phyloP scores from a whole-genome alignment of 78 protist species.

The Protostelium mycophagum region DNA sequence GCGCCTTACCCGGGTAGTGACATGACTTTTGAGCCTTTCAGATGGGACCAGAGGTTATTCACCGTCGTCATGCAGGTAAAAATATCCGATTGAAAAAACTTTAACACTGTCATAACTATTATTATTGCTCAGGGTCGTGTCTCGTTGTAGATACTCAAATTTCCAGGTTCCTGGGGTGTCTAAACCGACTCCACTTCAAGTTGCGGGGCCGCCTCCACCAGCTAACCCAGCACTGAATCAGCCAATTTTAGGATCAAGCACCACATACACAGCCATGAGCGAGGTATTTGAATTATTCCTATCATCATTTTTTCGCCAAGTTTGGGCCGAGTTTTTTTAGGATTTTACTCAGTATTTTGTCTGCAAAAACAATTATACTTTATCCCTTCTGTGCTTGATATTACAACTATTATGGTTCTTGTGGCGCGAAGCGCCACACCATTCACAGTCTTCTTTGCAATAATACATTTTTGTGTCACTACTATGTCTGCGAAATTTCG shows the following conservation, averaged over 20 bases:
- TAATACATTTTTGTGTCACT: too few relatives aligned
- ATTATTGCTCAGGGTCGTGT: neutral
- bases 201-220: neutral
- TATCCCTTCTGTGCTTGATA: too few relatives aligned
- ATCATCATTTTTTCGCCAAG: too few relatives aligned
- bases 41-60: slow-evolving; percentile 64
- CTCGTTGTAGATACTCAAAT: neutral
- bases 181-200: neutral
- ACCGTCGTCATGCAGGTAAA: slow-evolving; percentile 23
- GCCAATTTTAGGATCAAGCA: neutral
- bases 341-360: too few relatives aligned
- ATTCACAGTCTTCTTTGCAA: too few relatives aligned
- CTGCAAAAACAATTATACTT: too few relatives aligned
- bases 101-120: neutral
- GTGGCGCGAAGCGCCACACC: too few relatives aligned
- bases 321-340: too few relatives aligned
- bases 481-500: too few relatives aligned
- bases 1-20: slow-evolving; percentile 21
- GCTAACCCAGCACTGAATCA: neutral
- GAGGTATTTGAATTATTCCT: too few relatives aligned
- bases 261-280: neutral
- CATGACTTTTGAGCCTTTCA: slow-evolving; percentile 32
- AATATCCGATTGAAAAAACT: too few relatives aligned
- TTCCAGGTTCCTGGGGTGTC: neutral
- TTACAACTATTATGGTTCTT: too few relatives aligned